Evolutionary conservation across 305 asterid species (phyloP).

Genomic region (Fraxinus floribunda): DNA sequence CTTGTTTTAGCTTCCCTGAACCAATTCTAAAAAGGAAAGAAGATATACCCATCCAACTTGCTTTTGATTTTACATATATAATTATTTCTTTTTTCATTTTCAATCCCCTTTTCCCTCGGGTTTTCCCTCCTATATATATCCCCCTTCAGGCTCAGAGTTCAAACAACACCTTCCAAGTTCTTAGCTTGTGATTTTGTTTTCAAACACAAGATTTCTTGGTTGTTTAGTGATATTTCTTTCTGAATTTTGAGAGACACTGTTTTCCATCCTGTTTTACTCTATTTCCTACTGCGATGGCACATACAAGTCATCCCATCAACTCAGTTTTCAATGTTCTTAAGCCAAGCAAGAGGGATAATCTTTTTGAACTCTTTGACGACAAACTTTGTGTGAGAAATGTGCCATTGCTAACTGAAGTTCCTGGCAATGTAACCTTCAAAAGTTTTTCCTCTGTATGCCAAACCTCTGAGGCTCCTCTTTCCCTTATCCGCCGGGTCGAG

Average conservation of each 20-base stretch:
- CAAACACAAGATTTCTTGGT: background rate
- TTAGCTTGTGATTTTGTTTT: background rate
- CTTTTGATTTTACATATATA: background rate
- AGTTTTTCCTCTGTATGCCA: constrained; percentile 45
- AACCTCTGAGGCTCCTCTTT: constrained; percentile 47
- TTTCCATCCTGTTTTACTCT: background rate
- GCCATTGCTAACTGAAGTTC: constrained; percentile 52
- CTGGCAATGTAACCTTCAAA: constrained; percentile 52
- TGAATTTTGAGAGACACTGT: background rate
- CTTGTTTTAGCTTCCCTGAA: background rate
- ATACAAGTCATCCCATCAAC: constrained; percentile 34
- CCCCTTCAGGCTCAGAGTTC: background rate
- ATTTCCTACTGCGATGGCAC: constrained; percentile 41
- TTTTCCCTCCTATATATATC: constrained; percentile 26
- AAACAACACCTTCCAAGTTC: background rate
- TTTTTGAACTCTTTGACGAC: constrained; percentile 37
- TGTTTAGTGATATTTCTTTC: background rate
- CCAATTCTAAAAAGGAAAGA: background rate
- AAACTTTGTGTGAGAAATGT: constrained; percentile 39
- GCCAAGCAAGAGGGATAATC: constrained; percentile 27
- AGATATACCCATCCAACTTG: constrained; percentile 1
- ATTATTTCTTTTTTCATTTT: no score
- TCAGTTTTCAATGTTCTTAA: constrained; percentile 25
- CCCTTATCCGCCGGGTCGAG: constrained; percentile 42
- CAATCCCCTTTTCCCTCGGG: no score